Evolutionary conservation across 2,329 filamentous ascomycete genomes (phyloP).

Genomic region (Arthrobotrys conoides): DNA sequence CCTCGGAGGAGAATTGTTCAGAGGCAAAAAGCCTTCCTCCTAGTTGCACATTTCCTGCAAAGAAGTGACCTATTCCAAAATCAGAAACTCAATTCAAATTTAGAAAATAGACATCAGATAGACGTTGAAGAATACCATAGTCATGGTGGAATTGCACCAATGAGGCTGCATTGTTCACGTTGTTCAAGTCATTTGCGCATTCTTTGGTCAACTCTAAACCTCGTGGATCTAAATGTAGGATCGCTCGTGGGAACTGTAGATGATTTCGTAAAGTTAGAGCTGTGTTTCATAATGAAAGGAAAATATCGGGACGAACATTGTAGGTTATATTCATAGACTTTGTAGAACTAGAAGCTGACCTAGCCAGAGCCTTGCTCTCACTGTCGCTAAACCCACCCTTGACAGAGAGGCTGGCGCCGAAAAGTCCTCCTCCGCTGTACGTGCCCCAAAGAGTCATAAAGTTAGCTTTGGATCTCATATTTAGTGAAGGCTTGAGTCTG

Average conservation of each 20-base stretch:
- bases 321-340: slow-evolving; percentile 60
- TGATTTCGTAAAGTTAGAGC: background rate
- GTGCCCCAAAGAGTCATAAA: background rate
- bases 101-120: background rate
- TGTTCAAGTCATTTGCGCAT: slow-evolving; percentile 14
- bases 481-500: no score
- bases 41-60: slow-evolving; percentile 47
- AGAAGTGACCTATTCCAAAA: slow-evolving; percentile 42
- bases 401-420: slow-evolving; percentile 36
- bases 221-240: slow-evolving; percentile 48
- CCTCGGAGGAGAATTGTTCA: slow-evolving; percentile 30
- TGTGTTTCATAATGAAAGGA: background rate
- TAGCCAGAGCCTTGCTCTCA: slow-evolving; percentile 26
- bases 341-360: background rate
- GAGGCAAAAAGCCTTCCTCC: slow-evolving; percentile 54
- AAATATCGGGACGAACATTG: slow-evolving; percentile 36
- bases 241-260: slow-evolving; percentile 48
- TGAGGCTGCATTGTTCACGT: slow-evolving; percentile 27
- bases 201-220: slow-evolving; percentile 51
- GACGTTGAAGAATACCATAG: slow-evolving; percentile 13
- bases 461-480: no score
- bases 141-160: slow-evolving; percentile 48
- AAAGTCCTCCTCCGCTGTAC: slow-evolving; percentile 43
- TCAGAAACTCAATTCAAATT: background rate
- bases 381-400: slow-evolving; percentile 48